Evolutionary conservation across 345 rosid genomes (phyloP), one percentile per base, ranked within the genome.

Genomic region (Camelina sativa): DNA sequence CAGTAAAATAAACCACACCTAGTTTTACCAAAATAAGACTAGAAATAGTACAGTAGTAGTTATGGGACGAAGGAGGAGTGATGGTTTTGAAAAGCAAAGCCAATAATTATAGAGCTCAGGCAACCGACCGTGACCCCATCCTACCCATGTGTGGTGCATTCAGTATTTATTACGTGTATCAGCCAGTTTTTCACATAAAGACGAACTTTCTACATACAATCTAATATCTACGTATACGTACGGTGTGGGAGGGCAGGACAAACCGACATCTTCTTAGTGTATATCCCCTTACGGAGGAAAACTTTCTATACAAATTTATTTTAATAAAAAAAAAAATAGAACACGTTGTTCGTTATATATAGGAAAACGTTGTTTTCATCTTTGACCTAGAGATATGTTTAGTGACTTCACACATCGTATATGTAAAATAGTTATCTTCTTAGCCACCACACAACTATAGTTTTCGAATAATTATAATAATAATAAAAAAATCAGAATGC

Each of bases 131-230:
- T 32, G 47, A 28, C 71, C 35, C 38, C n/a, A 65, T 47, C 59
- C 52, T 13, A 65, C 59, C 78, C 60, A 74, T 38, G 60, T 74
- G 72, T 47, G 20, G 19, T 65, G 78, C 66, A 66, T 74, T 74
- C 51, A 57, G 50, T 58, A 13, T 48, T 17, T 47, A 7, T 25
- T 58, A 43, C 8, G 23, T 25, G 53, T 50, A 69, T 28, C 73
- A 28, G 32, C 56, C 73, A 3, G 30, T 28, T 28, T 28, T 28
- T 28, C 30, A 28, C 5, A 11, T 28, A 57, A 22, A 8, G 66
- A 74, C 60, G 32, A 74, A 34, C 71, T 71, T 15, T 74, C 70
- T 54, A 40, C 59, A 69, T 13, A 22, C 62, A 40, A 22, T 41
- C 30, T 28, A 28, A 28, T 28, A 28, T 28, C 30, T 28, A 28